phyloP scores from a whole-genome alignment of 148 eudicot species.

The Cornus controversa region DNA sequence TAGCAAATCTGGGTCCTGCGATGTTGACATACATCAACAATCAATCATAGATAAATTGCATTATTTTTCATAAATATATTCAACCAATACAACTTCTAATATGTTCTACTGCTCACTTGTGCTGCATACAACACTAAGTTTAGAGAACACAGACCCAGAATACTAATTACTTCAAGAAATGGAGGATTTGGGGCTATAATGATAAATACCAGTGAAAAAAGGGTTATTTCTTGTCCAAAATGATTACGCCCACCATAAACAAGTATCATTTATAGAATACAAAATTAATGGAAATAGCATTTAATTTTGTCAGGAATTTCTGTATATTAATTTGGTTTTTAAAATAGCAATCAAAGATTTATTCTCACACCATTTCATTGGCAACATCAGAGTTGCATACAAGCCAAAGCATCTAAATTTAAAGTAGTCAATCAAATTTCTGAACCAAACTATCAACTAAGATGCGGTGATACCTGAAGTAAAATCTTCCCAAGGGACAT shows the following conservation, averaged over 20 bases:
- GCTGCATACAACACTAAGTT: not conserved
- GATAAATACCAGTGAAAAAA: not conserved
- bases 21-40: slow-evolving; percentile 11
- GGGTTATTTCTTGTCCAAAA: not conserved
- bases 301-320: not conserved
- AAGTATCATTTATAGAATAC: not conserved
- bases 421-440: not conserved
- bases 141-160: not conserved
- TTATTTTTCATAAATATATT: too few species aligned
- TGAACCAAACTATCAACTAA: not conserved
- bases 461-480: slow-evolving; percentile 63
- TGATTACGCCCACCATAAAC: not conserved
- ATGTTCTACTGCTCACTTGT: not conserved
- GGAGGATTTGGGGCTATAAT: not conserved
- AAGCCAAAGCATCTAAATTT: not conserved
- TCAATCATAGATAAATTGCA: not conserved
- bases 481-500: slow-evolving; percentile 96
- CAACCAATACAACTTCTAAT: not conserved
- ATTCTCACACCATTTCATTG: not conserved
- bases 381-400: not conserved
- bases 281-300: not conserved
- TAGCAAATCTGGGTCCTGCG: slow-evolving; percentile 88
- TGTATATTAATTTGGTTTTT: not conserved
- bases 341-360: not conserved
- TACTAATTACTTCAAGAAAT: not conserved